Conservation (phyloP, 1,284 basidiomycete species). For the Cutaneotrichosporon arboriforme region DNA sequence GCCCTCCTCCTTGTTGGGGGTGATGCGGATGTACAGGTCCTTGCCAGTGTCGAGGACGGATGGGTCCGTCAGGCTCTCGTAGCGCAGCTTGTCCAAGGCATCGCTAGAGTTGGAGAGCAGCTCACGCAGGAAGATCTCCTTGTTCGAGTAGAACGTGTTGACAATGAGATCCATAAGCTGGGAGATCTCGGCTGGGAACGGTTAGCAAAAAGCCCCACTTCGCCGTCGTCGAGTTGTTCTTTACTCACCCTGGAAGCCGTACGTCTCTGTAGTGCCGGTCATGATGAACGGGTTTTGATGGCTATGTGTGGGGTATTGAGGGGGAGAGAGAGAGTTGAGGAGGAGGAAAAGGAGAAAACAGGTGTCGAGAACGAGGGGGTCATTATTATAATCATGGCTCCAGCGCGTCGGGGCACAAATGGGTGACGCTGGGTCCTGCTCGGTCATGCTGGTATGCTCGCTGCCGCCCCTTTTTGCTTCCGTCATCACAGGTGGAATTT, state of each 20-base stretch:
- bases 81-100: constrained; percentile 94
- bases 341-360: too few relatives aligned
- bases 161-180: constrained; percentile 57
- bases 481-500: too few relatives aligned
- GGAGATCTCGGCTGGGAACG: constrained; percentile 81
- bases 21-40: constrained; percentile 88
- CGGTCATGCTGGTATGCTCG: too few relatives aligned
- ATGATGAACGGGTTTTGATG: not conserved
- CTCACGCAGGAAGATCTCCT: constrained; percentile 57
- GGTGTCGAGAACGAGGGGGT: too few relatives aligned
- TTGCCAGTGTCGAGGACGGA: constrained; percentile 78
- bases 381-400: too few relatives aligned
- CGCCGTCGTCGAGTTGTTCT: not conserved
- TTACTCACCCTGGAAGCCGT: constrained; percentile 5
- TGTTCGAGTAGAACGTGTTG: constrained; percentile 70
- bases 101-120: constrained; percentile 66
- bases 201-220: not conserved
- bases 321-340: too few relatives aligned
- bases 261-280: not conserved
- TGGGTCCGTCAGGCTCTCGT: constrained; percentile 82
- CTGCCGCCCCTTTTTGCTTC: too few relatives aligned
- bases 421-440: too few relatives aligned
- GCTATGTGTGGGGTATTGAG: too few relatives aligned
- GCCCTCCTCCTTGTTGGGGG: constrained; percentile 94
- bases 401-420: too few relatives aligned